These are phyloP conservation scores for Coniochaeta prunicola DNA, from an alignment of 2,329 filamentous ascomycete species.

Conservation along the genomic window DNA sequence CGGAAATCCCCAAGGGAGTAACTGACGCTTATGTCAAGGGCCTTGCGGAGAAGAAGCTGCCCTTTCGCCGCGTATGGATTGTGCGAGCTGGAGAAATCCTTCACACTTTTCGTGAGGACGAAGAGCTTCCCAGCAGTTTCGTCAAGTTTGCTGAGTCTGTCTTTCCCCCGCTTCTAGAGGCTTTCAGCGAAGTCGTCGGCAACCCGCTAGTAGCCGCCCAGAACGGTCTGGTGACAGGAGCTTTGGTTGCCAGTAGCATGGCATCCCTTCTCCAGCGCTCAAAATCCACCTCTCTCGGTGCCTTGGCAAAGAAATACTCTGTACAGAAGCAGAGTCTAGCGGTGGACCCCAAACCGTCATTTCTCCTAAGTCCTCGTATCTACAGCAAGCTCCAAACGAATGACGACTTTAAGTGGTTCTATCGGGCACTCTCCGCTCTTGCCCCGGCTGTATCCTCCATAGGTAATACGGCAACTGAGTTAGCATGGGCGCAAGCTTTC, in stretches of 20 bases:
- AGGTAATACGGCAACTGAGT: conserved; percentile 39
- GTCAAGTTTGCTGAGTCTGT: conserved; percentile 45
- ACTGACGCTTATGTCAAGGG: conserved; percentile 73
- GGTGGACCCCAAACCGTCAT: conserved; percentile 75
- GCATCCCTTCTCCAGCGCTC: conserved; percentile 45
- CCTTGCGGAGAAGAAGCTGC: conserved; percentile 73
- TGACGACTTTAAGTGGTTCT: conserved; percentile 73
- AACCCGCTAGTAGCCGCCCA: conserved; percentile 77
- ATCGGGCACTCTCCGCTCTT: conserved; percentile 60
- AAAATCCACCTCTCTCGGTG: conserved; percentile 38
- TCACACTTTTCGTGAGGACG: conserved; percentile 42
- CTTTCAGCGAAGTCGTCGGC: conserved; percentile 68
- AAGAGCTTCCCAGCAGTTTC: conserved; percentile 38
- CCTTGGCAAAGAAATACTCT: conserved; percentile 52
- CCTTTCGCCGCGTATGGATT: conserved; percentile 73
- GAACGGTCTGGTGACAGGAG: conserved; percentile 72
- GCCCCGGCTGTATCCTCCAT: conserved; percentile 46
- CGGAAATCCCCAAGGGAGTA: conserved; percentile 57
- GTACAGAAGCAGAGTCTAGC: conserved; percentile 59
- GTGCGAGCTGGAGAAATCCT: conserved; percentile 66
- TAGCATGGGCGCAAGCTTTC: conserved; percentile 76
- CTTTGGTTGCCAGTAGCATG: conserved; percentile 66
- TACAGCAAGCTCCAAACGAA: conserved; percentile 71
- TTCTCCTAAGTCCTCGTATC: conserved; percentile 75
- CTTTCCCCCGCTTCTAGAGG: conserved; percentile 52